Percentiles rank a stretch among this genome's conserved stretches.
These are phyloP conservation scores for Aspergillus leporis DNA, from an alignment of 495 filamentous ascomycete genomes.

Conservation along the genomic window DNA sequence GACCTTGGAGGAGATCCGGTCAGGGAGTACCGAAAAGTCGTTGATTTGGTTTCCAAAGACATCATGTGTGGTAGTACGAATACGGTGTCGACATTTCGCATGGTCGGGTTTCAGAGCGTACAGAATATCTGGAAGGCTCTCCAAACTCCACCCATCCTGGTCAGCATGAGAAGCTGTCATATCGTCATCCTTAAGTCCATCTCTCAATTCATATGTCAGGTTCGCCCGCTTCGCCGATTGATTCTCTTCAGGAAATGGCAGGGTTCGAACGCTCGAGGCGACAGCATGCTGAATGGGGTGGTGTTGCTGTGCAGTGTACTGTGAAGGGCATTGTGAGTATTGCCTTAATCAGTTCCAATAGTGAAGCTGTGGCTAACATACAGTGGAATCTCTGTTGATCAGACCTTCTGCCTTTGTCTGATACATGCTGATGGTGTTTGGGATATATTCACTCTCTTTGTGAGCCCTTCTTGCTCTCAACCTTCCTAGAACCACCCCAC, in stretches of 20 bases:
- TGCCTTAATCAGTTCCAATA: not conserved
- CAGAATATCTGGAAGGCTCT: slow-evolving; percentile 24
- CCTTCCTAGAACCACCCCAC: not conserved
- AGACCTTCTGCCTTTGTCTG: not conserved
- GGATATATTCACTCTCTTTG: not conserved
- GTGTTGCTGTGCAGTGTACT: not conserved
- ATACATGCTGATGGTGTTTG: not conserved
- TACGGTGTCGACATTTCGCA: not conserved
- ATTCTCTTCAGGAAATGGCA: not conserved
- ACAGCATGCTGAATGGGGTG: not conserved
- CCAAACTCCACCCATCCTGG: slow-evolving; percentile 19
- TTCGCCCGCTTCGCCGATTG: not conserved
- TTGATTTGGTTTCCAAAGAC: slow-evolving; percentile 18
- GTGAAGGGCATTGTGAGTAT: not conserved
- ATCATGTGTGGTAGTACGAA: slow-evolving; percentile 5
- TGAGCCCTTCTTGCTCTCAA: not conserved
- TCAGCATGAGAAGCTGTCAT: slow-evolving; percentile 10
- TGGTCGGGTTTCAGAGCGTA: slow-evolving; percentile 17
- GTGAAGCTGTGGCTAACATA: not conserved
- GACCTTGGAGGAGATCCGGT: slow-evolving; percentile 21
- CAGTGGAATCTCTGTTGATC: not conserved
- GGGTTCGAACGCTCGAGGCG: not conserved
- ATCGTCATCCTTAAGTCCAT: slow-evolving; percentile 2
- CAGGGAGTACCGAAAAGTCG: slow-evolving; percentile 14
- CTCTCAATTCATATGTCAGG: not conserved